These are phyloP conservation scores for Silene latifolia DNA, from an alignment of 148 eudicot species.

Conservation along the genomic window DNA sequence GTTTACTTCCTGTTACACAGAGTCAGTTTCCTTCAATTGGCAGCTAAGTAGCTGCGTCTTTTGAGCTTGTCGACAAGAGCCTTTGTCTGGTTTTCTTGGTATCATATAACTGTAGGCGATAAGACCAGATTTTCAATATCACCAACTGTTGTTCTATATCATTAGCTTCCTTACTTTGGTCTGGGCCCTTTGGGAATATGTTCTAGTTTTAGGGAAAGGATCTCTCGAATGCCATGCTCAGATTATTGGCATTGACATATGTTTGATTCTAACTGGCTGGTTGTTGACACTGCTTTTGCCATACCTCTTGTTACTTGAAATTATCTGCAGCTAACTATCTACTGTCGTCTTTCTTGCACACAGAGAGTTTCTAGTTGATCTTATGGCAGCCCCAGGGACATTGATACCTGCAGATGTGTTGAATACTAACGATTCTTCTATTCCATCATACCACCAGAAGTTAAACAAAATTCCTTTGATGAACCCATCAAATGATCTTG, in stretches of 20 bases:
- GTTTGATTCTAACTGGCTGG: background rate
- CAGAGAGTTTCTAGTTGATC: constrained; percentile 97
- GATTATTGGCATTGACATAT: background rate
- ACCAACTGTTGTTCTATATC: background rate
- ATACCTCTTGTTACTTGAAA: background rate
- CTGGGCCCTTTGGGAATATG: background rate
- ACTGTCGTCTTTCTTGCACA: constrained; percentile 19
- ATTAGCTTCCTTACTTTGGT: background rate
- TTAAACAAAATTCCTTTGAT: constrained; percentile 42
- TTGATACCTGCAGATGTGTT: constrained; percentile 76
- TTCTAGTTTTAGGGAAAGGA: background rate
- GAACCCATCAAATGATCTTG: constrained; percentile 39
- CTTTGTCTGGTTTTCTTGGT: background rate
- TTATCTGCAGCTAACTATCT: constrained; percentile 9
- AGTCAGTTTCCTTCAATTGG: background rate
- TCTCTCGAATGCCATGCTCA: background rate
- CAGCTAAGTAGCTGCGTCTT: background rate
- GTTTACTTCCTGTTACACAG: background rate
- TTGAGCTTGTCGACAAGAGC: background rate
- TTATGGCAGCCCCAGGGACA: constrained; percentile 98
- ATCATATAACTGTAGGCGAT: background rate
- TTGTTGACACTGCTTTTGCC: no score
- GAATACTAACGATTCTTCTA: constrained; percentile 50
- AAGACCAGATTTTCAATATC: background rate
- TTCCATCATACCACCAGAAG: constrained; percentile 41